Evolutionary conservation across 345 rosid species (phyloP), one percentile per base, ranked within the genome.

Genomic region (Anacardium occidentale): DNA sequence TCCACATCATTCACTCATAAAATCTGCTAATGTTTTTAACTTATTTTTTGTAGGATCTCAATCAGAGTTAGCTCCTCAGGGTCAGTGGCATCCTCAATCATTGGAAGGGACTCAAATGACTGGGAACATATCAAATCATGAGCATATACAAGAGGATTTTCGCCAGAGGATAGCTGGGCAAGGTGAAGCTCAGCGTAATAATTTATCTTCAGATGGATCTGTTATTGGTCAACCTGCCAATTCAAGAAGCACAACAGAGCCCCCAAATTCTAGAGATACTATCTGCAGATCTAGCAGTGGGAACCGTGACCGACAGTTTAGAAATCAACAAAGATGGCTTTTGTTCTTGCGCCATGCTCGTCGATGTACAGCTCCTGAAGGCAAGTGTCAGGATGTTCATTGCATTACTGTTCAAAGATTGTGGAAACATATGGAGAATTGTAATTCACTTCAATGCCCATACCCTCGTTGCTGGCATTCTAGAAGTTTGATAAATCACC

Each of bases 281-380:
- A 62, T 81, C 65, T 83, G 65, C 76, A 88, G 80, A 80, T 80
- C 80, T 52, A 86, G 84, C 78, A 87, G 80, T 61, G 84, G 88
- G 61, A 83, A 78, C 72, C 86, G 75, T 44, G 92, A 90, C 42
- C 81, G 76, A 62, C 89, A 86, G 73, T 89, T 83, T 64, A 82
- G 83, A 65, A 83, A 86, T 73, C 99, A 95, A 77, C 86, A 81
- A 78, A 89, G 76, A 74, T 95, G 99, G 99, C 91, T 95, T 75
- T 77, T 95, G 82, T 85, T 92, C 78, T 77, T 95, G 77, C 82
- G 87, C 62, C 99, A 95, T 86, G 98, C 99, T 60, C 90, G 91
- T 42, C 70, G 78, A 69, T 95, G 99, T 81, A 69, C 87, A 64
- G 85, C 90, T 42, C 89, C 94, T 25, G 96, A 88, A 82, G 99